Percentiles rank a stretch among this genome's conserved stretches.
phyloP scores from a whole-genome alignment of 2,329 filamentous ascomycete genomes.

The Xylariaceae sp. region DNA sequence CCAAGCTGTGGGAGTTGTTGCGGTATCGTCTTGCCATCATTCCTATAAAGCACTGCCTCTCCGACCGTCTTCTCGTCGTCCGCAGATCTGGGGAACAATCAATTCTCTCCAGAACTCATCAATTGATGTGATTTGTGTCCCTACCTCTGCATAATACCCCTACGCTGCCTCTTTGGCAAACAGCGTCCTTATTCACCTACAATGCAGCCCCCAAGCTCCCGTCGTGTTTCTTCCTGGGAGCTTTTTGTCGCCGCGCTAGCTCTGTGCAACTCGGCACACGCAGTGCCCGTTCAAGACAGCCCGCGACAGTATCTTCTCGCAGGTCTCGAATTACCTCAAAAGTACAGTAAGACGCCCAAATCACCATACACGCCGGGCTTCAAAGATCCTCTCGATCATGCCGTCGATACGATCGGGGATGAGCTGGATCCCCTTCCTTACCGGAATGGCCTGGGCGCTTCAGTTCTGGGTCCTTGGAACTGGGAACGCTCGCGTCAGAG shows the following conservation, averaged over 20 bases:
- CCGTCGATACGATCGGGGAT: constrained; percentile 57
- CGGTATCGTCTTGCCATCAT: too few relatives aligned
- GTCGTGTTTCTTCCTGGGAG: constrained; percentile 16
- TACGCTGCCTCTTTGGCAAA: neutral
- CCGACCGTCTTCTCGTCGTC: too few relatives aligned
- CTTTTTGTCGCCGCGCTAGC: constrained; percentile 24
- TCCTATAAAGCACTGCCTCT: too few relatives aligned
- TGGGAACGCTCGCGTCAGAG: constrained; percentile 63
- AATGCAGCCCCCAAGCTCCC: constrained; percentile 11
- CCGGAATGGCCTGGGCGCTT: constrained; percentile 60
- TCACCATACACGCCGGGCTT: constrained; percentile 57
- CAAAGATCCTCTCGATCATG: constrained; percentile 58
- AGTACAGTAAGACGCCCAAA: constrained; percentile 37
- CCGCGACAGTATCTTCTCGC: constrained; percentile 52
- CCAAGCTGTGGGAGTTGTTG: too few relatives aligned
- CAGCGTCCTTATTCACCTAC: neutral
- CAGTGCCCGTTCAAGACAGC: constrained; percentile 42
- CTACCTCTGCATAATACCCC: neutral
- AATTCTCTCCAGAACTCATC: neutral
- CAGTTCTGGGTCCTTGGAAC: constrained; percentile 68
- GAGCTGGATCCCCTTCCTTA: constrained; percentile 62
- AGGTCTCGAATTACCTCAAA: constrained; percentile 43
- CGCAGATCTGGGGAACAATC: too few relatives aligned
- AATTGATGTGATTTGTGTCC: constrained; percentile 2
- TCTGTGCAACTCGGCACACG: constrained; percentile 22